Evolutionary conservation across 129 eudicot species (phyloP), one percentile per base, ranked within the genome.

Genomic region (Logfia minima): DNA sequence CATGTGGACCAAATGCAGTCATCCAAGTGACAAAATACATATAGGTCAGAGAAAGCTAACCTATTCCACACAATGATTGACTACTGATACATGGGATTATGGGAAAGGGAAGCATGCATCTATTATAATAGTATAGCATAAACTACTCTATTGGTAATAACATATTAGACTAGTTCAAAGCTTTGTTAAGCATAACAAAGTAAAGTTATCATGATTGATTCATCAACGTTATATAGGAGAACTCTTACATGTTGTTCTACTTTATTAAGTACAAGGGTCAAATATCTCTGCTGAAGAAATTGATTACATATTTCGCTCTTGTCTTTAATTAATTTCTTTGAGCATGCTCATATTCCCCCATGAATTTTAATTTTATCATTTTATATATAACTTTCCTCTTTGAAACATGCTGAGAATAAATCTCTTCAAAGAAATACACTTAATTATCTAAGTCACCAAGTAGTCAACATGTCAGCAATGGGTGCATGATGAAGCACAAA

Each of bases 271-370:
- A 29, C 21, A 76, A 76, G 8, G 52, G 67, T 34, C 22, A 41
- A 8, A 39, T 68, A 68, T 68, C 43, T 68, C 45, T 31, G 58
- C 66, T 13, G 23, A 37, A 58, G 22, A 77, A 56, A 77, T n/a
- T 39, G 29, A 77, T 23, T 17, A 17, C 14, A 77, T 77, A 65
- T 10, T 16, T 19, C 31, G 5, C 18, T 19, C 31, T 59, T 19
- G 5, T 68, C 48, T n/a, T 75, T 28, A 1, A 4, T 5, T 18
- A 37, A 19, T 45, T 68, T 8, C 8, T 45, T 41, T 45, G 21
- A 75, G 37, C 80, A 48, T 64, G 45, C 64, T 43, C 67, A 67
- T 66, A 23, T 22, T 22, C 75, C 74, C 74, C 19, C 41, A 8
- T 77, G 41, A 64, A 41, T 62, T 55, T 66, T 35, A 31, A 10